A percentile compares a stretch with the other conserved stretches of the same genome.
Evolutionary conservation across 177 flowering plant species (phyloP).

Genomic region (Vitis hybrid): DNA sequence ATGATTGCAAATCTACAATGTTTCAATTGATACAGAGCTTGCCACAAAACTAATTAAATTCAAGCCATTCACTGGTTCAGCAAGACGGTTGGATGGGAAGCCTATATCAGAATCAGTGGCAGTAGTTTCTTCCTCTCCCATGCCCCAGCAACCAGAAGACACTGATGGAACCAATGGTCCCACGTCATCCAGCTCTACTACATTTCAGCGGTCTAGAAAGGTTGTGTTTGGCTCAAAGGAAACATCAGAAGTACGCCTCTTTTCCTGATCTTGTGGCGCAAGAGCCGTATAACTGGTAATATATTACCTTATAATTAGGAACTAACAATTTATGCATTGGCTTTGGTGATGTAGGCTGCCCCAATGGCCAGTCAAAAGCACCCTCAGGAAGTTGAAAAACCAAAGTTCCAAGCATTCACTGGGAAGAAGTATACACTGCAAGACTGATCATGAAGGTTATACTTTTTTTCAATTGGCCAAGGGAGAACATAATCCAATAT

Average conservation of each 20-base stretch:
- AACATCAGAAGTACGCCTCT: slow-evolving; percentile 23
- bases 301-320: too few relatives aligned
- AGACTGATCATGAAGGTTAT: slow-evolving; percentile 18
- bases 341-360: slow-evolving; percentile 10
- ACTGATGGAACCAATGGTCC: slow-evolving; percentile 12
- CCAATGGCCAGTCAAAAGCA: slow-evolving; percentile 19
- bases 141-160: slow-evolving; percentile 13
- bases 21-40: slow-evolving; percentile 38
- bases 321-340: background rate
- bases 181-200: slow-evolving; percentile 19
- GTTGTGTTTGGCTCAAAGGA: slow-evolving; percentile 46
- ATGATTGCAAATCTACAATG: background rate
- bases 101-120: slow-evolving; percentile 14
- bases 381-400: slow-evolving; percentile 25
- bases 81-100: slow-evolving; percentile 51
- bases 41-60: slow-evolving; percentile 27
- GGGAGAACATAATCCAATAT: too few relatives aligned
- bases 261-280: background rate
- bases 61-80: slow-evolving; percentile 42
- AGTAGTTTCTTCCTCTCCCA: slow-evolving; percentile 15
- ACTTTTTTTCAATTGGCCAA: background rate
- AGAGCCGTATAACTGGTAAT: too few relatives aligned
- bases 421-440: slow-evolving; percentile 54
- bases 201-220: slow-evolving; percentile 31
- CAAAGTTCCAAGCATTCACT: slow-evolving; percentile 51